These are phyloP conservation scores for Trichosporon coremiiforme DNA, from an alignment of 1,284 basidiomycete genomes.

Conservation along the genomic window DNA sequence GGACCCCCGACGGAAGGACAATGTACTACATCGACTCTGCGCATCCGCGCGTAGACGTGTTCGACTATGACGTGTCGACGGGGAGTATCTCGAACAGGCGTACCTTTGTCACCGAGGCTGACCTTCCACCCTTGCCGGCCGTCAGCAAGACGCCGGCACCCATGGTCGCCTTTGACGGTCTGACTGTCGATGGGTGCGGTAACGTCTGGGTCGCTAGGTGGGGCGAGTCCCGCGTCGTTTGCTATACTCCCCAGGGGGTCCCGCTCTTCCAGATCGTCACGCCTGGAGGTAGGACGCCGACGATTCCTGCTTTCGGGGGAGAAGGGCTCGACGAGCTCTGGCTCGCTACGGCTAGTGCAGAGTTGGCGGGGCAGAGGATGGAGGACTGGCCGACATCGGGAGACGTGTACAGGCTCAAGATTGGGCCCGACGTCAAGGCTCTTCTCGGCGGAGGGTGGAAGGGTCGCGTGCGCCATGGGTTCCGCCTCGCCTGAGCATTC, in stretches of 20 bases:
- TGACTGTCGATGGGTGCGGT: conserved; percentile 51
- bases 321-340: conserved; percentile 47
- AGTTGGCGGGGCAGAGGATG: conserved; percentile 40
- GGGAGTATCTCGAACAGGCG: conserved; percentile 40
- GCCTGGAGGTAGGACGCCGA: conserved; percentile 41
- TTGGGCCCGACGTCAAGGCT: conserved; percentile 36
- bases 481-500: conserved; percentile 7
- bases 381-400: conserved; percentile 40
- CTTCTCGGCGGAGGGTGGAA: conserved; percentile 34
- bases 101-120: conserved; percentile 32
- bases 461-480: conserved; percentile 41
- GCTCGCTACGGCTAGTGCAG: conserved; percentile 44
- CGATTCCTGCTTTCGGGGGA: conserved; percentile 53
- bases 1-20: conserved; percentile 42
- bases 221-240: conserved; percentile 50
- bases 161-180: conserved; percentile 50
- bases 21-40: conserved; percentile 55
- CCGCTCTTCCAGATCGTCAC: conserved; percentile 41
- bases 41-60: conserved; percentile 37
- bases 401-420: conserved; percentile 45
- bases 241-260: conserved; percentile 45
- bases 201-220: conserved; percentile 55
- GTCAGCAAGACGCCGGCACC: conserved; percentile 27
- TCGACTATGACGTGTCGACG: conserved; percentile 45
- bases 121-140: background rate